Conservation (phyloP, 768 basidiomycete genomes). For the Boletus fagicola region DNA sequence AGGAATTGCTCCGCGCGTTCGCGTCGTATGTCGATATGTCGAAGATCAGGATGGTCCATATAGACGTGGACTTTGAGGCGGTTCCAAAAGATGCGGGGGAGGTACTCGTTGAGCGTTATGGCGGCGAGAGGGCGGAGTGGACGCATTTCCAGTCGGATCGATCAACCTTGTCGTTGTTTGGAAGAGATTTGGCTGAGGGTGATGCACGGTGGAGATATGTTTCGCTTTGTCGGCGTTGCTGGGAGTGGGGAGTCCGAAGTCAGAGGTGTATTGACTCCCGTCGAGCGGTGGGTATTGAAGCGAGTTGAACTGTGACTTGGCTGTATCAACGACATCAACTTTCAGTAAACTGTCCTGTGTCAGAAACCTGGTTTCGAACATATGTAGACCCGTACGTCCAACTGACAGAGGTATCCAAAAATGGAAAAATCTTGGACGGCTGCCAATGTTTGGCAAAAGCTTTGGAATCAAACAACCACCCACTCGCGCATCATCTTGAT, state of each 20-base stretch:
- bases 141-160: not conserved
- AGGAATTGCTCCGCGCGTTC: slow-evolving; percentile 35
- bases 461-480: slow-evolving; percentile 29
- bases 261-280: not conserved
- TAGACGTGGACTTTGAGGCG: slow-evolving; percentile 39
- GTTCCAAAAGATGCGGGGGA: slow-evolving; percentile 17
- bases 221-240: slow-evolving; percentile 6
- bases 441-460: slow-evolving; percentile 19
- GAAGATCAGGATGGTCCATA: slow-evolving; percentile 36
- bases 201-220: slow-evolving; percentile 9
- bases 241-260: not conserved
- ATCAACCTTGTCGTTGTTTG: slow-evolving; percentile 1
- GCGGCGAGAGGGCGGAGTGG: not conserved
- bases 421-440: not conserved
- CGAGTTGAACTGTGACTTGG: slow-evolving; percentile 1
- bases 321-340: not conserved
- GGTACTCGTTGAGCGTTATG: slow-evolving; percentile 12
- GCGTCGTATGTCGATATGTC: slow-evolving; percentile 31
- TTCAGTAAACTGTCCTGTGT: no score
- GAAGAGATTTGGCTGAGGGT: slow-evolving; percentile 16
- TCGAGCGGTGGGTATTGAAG: slow-evolving; percentile 13
- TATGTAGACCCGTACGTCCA: not conserved
- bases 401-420: not conserved
- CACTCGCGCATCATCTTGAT: not conserved
- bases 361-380: not conserved